Evolutionary conservation across 331 rosid genomes (phyloP).

Genomic region (Telfairia occidentalis): DNA sequence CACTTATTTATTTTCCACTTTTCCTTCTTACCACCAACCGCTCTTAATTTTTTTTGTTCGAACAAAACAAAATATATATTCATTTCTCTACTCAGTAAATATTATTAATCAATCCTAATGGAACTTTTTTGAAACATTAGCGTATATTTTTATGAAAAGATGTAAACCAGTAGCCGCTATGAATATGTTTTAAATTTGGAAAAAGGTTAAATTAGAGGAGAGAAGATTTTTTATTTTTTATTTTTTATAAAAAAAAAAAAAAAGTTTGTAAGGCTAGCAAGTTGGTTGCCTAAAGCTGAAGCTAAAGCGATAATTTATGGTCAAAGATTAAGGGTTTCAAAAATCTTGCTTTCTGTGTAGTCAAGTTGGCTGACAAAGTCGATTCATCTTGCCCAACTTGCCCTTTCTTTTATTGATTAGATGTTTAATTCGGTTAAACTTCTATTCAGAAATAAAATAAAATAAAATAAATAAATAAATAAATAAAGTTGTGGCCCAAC

Average conservation of each 20-base stretch:
- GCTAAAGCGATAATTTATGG: not conserved
- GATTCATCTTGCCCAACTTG: not conserved
- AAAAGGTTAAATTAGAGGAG: not conserved
- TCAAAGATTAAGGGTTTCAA: not conserved
- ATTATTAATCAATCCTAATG: not conserved
- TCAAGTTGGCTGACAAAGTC: not conserved
- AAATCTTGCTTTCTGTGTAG: not conserved
- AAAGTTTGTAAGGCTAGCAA: not conserved
- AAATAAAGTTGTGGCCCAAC: no score
- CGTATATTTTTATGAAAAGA: not conserved
- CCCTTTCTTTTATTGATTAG: not conserved
- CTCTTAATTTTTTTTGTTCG: no score
- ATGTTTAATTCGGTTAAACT: not conserved
- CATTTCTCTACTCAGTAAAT: not conserved
- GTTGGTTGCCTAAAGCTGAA: not conserved
- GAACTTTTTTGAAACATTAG: not conserved
- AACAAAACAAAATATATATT: no score
- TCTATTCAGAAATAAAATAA: not conserved
- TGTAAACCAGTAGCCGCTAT: not conserved
- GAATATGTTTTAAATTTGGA: not conserved
- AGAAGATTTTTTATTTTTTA: no score
- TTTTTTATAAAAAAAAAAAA: no score
- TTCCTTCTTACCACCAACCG: no score
- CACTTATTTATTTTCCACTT: no score
- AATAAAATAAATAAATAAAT: no score